Evolutionary conservation across 2,329 filamentous ascomycete species (phyloP), one percentile per base, ranked within the genome.

Genomic region (Pyricularia pennisetigena): DNA sequence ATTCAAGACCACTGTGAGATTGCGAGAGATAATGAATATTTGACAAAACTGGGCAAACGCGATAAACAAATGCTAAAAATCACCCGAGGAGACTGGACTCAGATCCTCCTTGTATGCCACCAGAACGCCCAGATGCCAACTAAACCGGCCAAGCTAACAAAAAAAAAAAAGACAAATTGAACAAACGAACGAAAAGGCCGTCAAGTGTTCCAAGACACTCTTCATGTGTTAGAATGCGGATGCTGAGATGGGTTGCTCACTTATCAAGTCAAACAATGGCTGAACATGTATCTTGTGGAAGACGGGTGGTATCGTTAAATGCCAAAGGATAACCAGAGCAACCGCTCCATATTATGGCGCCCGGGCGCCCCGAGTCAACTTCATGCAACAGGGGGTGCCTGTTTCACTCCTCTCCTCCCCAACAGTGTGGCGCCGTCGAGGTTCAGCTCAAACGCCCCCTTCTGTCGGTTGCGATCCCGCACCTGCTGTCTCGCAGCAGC

Each of bases 391-490:
- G 76, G 80, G 69, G 82, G 80, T 28, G 82, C 77, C 63, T 85
- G 78, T 73, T 88, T 87, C 73, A 84, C 82, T 26, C 81, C 82
- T 69, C 87, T 80, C 73, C 94, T 87, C 35, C 94, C 94, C 4
- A 99, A 82, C 67, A 99, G 79, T 1, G 94, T 98, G 0, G 95
- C 92, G 68, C 95, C 95, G 72, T 97, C 93, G 54, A 99, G 81
- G 75, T 88, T 97, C 64, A 99, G 85, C 79, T 99, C 95, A 72
- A 99, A 99, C 0, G 91, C 88, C 35, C 92, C 93, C 78, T 90
- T 91, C 72, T 91, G 88, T 71, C 83, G 85, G 69, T 87, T 85
- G 35, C 86, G 83, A 63, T 89, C 87, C 59, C 83, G 80, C 5
- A 95, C 92, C 75, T 93, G 92, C 74, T 92, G 88, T 73, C 90